phyloP scores from a whole-genome alignment of 202 grass and related monocot species.

The Saccharum hybrid region DNA sequence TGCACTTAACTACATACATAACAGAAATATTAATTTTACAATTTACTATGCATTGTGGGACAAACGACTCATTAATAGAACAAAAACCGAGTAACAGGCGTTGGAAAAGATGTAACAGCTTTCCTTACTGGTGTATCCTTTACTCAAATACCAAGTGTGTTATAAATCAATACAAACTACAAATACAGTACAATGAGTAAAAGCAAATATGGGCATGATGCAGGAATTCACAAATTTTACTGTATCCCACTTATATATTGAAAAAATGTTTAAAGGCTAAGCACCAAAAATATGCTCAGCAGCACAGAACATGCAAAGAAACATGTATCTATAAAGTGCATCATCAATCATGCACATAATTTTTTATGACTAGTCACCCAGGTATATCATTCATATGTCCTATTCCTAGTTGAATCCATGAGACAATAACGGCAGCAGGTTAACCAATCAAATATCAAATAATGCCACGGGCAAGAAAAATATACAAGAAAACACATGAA shows the following conservation, averaged over 20 bases:
- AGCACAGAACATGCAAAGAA: constrained; percentile 22
- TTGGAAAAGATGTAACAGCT: constrained; percentile 17
- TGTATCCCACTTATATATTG: not conserved
- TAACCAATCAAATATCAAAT: not conserved
- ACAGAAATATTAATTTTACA: constrained; percentile 7
- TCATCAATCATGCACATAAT: not conserved
- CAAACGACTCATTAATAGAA: not conserved
- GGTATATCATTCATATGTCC: not conserved
- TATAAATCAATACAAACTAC: not conserved
- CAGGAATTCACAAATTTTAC: not conserved
- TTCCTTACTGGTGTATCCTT: not conserved
- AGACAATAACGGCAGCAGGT: not conserved
- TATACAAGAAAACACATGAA: not conserved
- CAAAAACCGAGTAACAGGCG: not conserved
- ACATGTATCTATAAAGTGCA: not conserved
- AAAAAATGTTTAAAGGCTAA: not conserved
- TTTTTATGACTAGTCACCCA: not conserved
- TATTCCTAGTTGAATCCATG: not conserved
- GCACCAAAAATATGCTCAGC: not conserved
- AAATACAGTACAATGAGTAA: not conserved
- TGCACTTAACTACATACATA: not conserved
- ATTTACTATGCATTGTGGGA: not conserved
- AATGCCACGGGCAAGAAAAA: not conserved
- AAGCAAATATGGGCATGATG: not conserved
- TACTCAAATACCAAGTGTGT: constrained; percentile 1